Evolutionary conservation across 2,329 filamentous ascomycete genomes (phyloP).

Genomic region (Claviceps africana): DNA sequence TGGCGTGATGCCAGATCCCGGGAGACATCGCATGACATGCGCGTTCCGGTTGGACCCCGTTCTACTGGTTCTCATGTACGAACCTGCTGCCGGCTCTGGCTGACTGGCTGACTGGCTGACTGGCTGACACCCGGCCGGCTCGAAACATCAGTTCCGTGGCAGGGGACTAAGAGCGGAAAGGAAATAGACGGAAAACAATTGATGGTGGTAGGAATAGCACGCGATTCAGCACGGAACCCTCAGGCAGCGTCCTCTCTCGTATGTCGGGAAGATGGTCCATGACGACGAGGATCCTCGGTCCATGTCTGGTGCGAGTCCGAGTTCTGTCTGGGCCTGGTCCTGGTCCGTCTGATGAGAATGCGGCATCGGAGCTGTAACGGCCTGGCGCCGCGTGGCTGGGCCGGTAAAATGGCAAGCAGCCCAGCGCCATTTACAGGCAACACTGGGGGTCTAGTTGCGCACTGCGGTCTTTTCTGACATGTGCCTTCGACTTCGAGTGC

Average conservation of each 20-base stretch:
- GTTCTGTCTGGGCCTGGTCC: too few relatives aligned
- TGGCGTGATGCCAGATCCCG: slow-evolving; percentile 5
- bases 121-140: background rate
- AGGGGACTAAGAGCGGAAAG: too few relatives aligned
- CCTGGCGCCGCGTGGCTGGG: background rate
- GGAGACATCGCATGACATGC: slow-evolving; percentile 3
- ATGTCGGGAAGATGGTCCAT: background rate
- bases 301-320: too few relatives aligned
- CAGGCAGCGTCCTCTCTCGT: background rate
- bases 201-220: too few relatives aligned
- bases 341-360: background rate
- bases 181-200: too few relatives aligned
- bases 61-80: slow-evolving; percentile 5
- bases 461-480: slow-evolving; percentile 13
- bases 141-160: background rate
- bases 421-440: background rate
- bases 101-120: too few relatives aligned
- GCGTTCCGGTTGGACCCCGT: slow-evolving; percentile 5
- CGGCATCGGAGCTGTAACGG: slow-evolving; percentile 4
- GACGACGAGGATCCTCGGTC: background rate
- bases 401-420: background rate
- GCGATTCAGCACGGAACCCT: background rate
- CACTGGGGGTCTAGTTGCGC: background rate
- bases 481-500: slow-evolving; percentile 9
- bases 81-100: background rate